Evolutionary conservation across 139 green algal species (phyloP), one percentile per base, ranked within the genome.

Genomic region (Auxenochlorella pyrenoidosa): DNA sequence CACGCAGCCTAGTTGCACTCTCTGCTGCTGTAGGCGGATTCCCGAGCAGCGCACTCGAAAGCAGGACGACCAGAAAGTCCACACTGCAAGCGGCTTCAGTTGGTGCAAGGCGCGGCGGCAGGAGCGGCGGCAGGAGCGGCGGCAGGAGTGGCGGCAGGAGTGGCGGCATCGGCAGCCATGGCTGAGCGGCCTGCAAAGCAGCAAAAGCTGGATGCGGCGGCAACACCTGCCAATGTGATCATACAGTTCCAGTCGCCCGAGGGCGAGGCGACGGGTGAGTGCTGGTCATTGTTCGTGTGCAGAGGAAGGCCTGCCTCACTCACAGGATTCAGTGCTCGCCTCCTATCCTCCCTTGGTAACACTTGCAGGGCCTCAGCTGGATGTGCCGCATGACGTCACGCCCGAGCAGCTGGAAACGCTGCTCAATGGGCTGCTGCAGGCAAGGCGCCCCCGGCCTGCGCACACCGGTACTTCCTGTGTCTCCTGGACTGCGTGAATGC

Each of bases 371-470:
- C 94, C 97, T 0, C 93, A 98, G 91, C 92, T 99, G 38, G 97
- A 99, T 87, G 86, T 99, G 47, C 96, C 97, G 0, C 91, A 95
- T 2, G 89, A 92, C 36, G 94, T 95, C 5, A 98, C 96, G 16
- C 90, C 95, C 0, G 63, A 81, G 59, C 96, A 99, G 93, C 93
- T 99, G 87, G 92, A 98, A 82, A 90, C 92, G 59, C 88, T 99
- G 58, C 89, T 99, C 3, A 99, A 99, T 86, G 89, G 91, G 0
- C 87, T 99, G 63, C 91, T 99, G 16, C 80, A 92, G 59, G 66
- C 54, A 22, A 22, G 41, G 22, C 38, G 2, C 34, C 24, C 1
- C 70, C 47, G n/a, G 19, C 34, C 5, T 76, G 32, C 5, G 41
- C 41, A 75, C n/a, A 10, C 34, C 6, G 34, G 30, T 34, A 43